Conservation (phyloP, 768 basidiomycete genomes). For the Panus rudis region DNA sequence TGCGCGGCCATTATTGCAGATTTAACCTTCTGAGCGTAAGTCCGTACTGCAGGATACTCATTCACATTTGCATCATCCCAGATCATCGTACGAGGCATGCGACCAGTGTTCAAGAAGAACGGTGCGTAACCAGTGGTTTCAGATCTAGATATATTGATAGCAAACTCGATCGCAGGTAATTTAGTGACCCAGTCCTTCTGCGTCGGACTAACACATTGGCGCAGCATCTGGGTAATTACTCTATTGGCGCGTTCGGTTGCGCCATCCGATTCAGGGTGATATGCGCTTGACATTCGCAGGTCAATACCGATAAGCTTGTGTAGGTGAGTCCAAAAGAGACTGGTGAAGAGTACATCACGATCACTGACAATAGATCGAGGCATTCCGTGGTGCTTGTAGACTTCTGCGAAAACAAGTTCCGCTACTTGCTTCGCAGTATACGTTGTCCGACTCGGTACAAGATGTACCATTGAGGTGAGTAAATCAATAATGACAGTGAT, state of each 20-base stretch:
- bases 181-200: constrained; percentile 25
- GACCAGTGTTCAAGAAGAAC: constrained; percentile 21
- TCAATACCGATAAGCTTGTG: constrained; percentile 14
- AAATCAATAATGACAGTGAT: constrained; percentile 20
- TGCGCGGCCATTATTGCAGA: constrained; percentile 18
- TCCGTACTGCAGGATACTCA: constrained; percentile 16
- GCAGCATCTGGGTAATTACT: constrained; percentile 10
- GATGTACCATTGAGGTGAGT: constrained; percentile 18
- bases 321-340: constrained; percentile 26
- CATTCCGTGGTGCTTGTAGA: constrained; percentile 19
- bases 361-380: constrained; percentile 22
- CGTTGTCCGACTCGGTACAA: constrained; percentile 10
- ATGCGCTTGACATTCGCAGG: constrained; percentile 23
- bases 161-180: constrained; percentile 31
- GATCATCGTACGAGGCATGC: constrained; percentile 11
- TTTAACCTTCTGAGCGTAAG: constrained; percentile 16
- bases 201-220: constrained; percentile 5
- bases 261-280: constrained; percentile 28
- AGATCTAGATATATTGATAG: constrained; percentile 27
- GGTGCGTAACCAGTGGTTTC: constrained; percentile 29
- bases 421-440: constrained; percentile 14
- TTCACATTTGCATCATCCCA: background rate
- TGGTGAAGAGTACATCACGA: constrained; percentile 28
- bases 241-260: constrained; percentile 12
- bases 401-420: constrained; percentile 9